Percentiles rank a stretch among this genome's conserved stretches.
Conservation (phyloP, 2,329 filamentous ascomycete genomes). For the Chlorencoelia australis region DNA sequence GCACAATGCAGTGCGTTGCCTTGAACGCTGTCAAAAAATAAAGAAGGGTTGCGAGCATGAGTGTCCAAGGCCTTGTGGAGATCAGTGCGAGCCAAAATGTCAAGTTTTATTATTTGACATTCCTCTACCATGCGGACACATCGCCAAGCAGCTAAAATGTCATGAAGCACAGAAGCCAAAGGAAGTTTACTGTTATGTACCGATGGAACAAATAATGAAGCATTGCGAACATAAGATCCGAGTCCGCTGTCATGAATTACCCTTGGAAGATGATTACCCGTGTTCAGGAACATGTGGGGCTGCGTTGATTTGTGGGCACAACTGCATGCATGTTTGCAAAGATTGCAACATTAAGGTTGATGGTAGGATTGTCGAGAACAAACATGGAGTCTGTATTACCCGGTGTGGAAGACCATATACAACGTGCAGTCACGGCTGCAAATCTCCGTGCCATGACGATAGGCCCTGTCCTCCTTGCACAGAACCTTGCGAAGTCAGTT, state of each 20-base stretch:
- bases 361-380: conserved; percentile 20
- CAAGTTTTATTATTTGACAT: conserved; percentile 24
- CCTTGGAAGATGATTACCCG: conserved; percentile 26
- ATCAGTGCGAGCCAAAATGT: conserved; percentile 33
- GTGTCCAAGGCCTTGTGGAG: conserved; percentile 35
- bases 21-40: conserved; percentile 34
- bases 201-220: conserved; percentile 38
- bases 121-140: conserved; percentile 34
- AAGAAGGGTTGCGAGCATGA: conserved; percentile 35
- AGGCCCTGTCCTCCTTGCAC: conserved; percentile 38
- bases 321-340: conserved; percentile 39
- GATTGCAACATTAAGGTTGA: conserved; percentile 35
- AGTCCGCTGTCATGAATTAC: conserved; percentile 42
- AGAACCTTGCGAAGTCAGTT: conserved; percentile 42
- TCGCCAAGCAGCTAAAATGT: conserved; percentile 26
- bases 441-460: conserved; percentile 40
- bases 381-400: conserved; percentile 40
- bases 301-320: conserved; percentile 46
- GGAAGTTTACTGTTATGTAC: conserved; percentile 37
- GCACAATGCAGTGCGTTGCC: conserved; percentile 37
- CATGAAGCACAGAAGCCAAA: conserved; percentile 35
- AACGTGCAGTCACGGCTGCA: conserved; percentile 48
- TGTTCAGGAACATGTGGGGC: conserved; percentile 40
- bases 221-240: conserved; percentile 44
- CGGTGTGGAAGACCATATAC: conserved; percentile 41